These are phyloP conservation scores for Cardiosporidium cionae DNA, from an alignment of 169 alveolate species.

Conservation along the genomic window DNA sequence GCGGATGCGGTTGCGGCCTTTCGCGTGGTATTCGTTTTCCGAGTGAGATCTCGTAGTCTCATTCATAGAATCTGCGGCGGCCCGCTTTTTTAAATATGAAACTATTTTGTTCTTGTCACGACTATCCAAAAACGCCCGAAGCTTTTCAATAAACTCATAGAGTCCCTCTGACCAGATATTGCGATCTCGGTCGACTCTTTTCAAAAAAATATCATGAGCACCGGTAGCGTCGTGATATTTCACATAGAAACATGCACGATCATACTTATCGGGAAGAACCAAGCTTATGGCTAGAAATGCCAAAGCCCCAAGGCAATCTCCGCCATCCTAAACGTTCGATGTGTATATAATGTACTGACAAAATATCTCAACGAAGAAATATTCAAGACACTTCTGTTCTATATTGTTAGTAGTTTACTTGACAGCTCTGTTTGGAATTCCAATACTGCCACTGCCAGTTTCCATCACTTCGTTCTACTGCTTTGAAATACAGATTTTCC, in stretches of 20 bases:
- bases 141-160: constrained; percentile 51
- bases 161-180: constrained; percentile 68
- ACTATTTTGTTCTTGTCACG: neutral
- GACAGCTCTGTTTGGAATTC: constrained; percentile 20
- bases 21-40: no score
- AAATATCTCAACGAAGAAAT: neutral
- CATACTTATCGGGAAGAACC: constrained; percentile 54
- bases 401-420: constrained; percentile 5
- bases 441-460: constrained; percentile 37
- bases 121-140: constrained; percentile 11
- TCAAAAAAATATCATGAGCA: constrained; percentile 50
- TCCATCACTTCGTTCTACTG: constrained; percentile 16
- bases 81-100: neutral
- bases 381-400: no score
- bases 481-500: constrained; percentile 17
- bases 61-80: neutral
- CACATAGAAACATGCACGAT: constrained; percentile 46
- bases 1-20: no score
- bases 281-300: constrained; percentile 57
- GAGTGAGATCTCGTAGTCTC: no score
- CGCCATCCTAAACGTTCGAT: constrained; percentile 29
- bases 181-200: constrained; percentile 55
- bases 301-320: constrained; percentile 43
- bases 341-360: neutral
- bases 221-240: constrained; percentile 56